These are phyloP conservation scores for Persicaria maculosa DNA, from an alignment of 148 eudicot genomes.

Conservation along the genomic window DNA sequence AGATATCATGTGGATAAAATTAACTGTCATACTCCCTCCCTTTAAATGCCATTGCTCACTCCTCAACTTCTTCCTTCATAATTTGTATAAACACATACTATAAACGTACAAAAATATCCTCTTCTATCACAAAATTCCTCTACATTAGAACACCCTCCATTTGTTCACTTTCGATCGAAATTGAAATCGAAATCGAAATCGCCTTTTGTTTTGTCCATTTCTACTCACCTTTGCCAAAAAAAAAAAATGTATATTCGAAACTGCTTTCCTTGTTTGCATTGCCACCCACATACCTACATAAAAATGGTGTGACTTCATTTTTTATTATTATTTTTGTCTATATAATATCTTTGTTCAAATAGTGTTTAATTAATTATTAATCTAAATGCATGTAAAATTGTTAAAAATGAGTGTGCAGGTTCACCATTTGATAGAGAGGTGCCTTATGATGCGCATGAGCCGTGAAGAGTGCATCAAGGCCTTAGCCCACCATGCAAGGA, in stretches of 20 bases:
- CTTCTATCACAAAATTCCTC: too few relatives aligned
- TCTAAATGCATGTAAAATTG: not conserved
- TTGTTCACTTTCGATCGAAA: too few relatives aligned
- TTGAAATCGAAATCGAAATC: too few relatives aligned
- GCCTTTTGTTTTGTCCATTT: too few relatives aligned
- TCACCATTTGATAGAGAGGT: constrained; percentile 77
- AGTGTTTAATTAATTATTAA: not conserved
- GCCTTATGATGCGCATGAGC: constrained; percentile 58
- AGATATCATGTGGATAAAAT: constrained; percentile 64
- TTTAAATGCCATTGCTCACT: too few relatives aligned
- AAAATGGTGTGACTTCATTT: constrained; percentile 42
- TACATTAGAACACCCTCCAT: too few relatives aligned
- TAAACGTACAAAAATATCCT: too few relatives aligned
- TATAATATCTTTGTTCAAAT: not conserved
- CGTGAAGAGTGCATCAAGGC: constrained; percentile 66
- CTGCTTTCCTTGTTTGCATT: constrained; percentile 56
- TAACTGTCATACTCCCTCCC: constrained; percentile 10
- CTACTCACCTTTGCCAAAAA: too few relatives aligned
- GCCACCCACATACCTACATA: constrained; percentile 72
- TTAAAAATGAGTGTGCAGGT: constrained; percentile 28
- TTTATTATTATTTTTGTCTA: not conserved
- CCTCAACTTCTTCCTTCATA: too few relatives aligned
- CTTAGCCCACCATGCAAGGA: constrained; percentile 53
- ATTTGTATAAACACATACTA: too few relatives aligned
- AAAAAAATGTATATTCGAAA: too few relatives aligned